A percentile compares a stretch with the other conserved stretches of the same genome.
Conservation (phyloP, 257 asterid species). For the Solanum stenotomum region DNA sequence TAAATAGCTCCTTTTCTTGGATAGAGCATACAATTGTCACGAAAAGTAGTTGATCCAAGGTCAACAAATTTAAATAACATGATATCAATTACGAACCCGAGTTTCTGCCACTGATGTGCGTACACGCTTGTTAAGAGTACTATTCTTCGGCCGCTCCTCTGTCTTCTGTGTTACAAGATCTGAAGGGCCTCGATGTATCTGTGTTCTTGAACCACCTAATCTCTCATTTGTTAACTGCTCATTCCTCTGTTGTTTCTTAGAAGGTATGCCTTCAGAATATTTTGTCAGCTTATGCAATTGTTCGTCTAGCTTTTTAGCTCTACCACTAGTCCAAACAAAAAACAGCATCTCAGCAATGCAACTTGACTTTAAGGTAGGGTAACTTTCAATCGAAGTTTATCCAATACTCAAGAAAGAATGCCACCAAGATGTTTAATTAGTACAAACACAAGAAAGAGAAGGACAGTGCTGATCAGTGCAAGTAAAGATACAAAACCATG, state of each 20-base stretch:
- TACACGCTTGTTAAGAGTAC: slow-evolving; percentile 61
- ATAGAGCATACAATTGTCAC: background rate
- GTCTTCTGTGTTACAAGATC: slow-evolving; percentile 51
- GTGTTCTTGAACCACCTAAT: slow-evolving; percentile 55
- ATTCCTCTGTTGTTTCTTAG: slow-evolving; percentile 72
- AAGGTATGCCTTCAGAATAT: slow-evolving; percentile 37
- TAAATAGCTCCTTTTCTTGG: background rate
- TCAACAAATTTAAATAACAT: slow-evolving; percentile 9
- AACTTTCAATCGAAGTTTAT: background rate
- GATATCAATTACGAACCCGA: slow-evolving; percentile 57
- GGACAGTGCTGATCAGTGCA: background rate
- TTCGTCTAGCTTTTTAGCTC: slow-evolving; percentile 71
- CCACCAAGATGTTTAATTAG: background rate
- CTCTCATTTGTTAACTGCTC: slow-evolving; percentile 66
- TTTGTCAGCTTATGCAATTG: slow-evolving; percentile 57
- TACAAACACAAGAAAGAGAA: background rate
- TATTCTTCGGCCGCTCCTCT: slow-evolving; percentile 82
- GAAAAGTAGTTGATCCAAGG: slow-evolving; percentile 1
- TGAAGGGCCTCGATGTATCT: slow-evolving; percentile 56
- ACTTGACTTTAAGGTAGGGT: background rate
- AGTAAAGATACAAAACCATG: background rate
- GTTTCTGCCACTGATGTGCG: slow-evolving; percentile 84
- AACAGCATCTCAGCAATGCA: background rate
- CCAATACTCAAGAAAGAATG: background rate
- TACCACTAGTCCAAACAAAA: slow-evolving; percentile 51